Evolutionary conservation across 805 yeast species (phyloP).

Genomic region (Nakazawaea molendinolei): DNA sequence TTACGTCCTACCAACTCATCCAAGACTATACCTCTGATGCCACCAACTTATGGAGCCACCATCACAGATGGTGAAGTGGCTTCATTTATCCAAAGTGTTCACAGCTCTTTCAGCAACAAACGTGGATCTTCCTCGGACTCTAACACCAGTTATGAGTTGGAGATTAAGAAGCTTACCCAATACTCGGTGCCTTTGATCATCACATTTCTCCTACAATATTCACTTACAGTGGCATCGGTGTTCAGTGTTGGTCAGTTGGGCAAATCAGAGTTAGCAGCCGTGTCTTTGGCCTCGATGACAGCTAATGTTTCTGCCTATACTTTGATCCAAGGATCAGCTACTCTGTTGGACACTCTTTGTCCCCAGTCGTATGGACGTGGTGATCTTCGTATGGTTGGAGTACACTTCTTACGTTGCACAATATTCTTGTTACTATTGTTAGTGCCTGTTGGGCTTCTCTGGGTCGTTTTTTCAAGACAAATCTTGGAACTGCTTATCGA

Average conservation of each 20-base stretch:
- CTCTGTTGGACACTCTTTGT: conserved; percentile 70
- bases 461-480: conserved; percentile 52
- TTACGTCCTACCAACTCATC: conserved; percentile 11
- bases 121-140: conserved; percentile 27
- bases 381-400: conserved; percentile 58
- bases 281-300: conserved; percentile 69
- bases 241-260: conserved; percentile 75
- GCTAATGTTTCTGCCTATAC: conserved; percentile 73
- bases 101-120: conserved; percentile 30
- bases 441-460: conserved; percentile 50
- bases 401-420: conserved; percentile 62
- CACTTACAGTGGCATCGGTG: conserved; percentile 69
- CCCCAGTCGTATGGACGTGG: conserved; percentile 74
- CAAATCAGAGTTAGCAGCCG: conserved; percentile 65
- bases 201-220: conserved; percentile 65
- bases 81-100: conserved; percentile 31
- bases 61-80: conserved; percentile 30
- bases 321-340: conserved; percentile 70
- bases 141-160: conserved; percentile 32
- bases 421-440: conserved; percentile 43
- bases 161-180: conserved; percentile 29
- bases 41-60: conserved; percentile 14
- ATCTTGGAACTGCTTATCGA: conserved; percentile 39
- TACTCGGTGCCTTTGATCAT: conserved; percentile 54
- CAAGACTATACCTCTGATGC: conserved; percentile 8